A percentile compares a stretch with the other conserved stretches of the same genome.
These are phyloP conservation scores for Nitzschia sp. DNA, from an alignment of 108 stramenopile species.

Conservation along the genomic window DNA sequence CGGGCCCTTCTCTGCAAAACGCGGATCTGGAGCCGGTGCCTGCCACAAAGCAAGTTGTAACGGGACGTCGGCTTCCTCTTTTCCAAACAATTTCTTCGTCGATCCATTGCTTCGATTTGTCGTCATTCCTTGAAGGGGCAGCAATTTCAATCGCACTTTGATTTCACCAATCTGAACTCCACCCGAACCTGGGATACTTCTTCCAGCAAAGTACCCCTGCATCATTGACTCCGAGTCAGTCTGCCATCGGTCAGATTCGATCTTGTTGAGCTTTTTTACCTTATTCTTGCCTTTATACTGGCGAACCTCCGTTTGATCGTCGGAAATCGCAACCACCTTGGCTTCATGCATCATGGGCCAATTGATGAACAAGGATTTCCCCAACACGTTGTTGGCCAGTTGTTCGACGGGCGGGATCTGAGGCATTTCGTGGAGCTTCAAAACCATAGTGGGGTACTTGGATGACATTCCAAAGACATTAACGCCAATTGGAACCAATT, in stretches of 20 bases:
- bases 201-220: conserved; percentile 77
- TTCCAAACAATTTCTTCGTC: conserved; percentile 88
- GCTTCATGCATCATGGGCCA: conserved; percentile 99
- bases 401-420: conserved; percentile 64
- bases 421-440: conserved; percentile 75
- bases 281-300: conserved; percentile 51
- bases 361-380: conserved; percentile 88
- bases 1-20: conserved; percentile 87
- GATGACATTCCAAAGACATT: conserved; percentile 89
- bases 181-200: conserved; percentile 78
- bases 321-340: conserved; percentile 87
- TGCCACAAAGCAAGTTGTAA: conserved; percentile 91
- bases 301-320: conserved; percentile 66
- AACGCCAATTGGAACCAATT: conserved; percentile 64
- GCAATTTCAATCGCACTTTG: conserved; percentile 78
- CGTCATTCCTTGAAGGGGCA: conserved; percentile 94
- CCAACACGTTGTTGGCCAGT: conserved; percentile 77
- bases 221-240: conserved; percentile 60
- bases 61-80: conserved; percentile 93
- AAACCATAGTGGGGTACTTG: conserved; percentile 86
- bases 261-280: conserved; percentile 40
- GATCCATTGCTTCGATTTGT: conserved; percentile 85
- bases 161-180: conserved; percentile 90
- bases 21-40: conserved; percentile 93
- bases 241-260: conserved; percentile 68